A percentile compares a stretch with the other conserved stretches of the same genome.
These are phyloP conservation scores for Raffaelea albimanens DNA, from an alignment of 2,329 filamentous ascomycete genomes.

Conservation along the genomic window DNA sequence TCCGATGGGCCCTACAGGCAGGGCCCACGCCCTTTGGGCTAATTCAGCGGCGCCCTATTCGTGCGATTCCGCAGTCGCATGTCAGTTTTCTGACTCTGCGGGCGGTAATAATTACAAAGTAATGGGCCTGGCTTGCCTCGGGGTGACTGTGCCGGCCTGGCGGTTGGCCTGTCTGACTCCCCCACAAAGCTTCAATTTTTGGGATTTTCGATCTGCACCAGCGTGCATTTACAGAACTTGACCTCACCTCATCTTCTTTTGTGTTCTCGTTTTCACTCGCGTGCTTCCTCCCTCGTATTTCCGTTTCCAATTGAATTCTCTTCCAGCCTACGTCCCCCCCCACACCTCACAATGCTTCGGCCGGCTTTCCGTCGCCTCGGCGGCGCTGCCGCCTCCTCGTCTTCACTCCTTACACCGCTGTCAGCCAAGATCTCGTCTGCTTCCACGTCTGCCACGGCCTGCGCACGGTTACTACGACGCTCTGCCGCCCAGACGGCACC, in stretches of 20 bases:
- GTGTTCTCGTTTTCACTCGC: background rate
- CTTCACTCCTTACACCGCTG: constrained; percentile 14
- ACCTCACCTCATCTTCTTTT: too few species aligned
- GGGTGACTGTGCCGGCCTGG: background rate
- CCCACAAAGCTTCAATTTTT: too few species aligned
- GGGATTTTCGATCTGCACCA: too few species aligned
- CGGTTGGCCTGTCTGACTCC: background rate
- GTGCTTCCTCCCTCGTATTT: too few species aligned
- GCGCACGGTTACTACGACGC: constrained; percentile 8
- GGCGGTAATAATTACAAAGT: background rate
- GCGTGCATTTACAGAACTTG: too few species aligned
- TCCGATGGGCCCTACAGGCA: constrained; percentile 3
- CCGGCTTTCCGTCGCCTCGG: constrained; percentile 32
- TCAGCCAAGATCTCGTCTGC: background rate
- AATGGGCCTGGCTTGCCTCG: background rate
- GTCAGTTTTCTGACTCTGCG: too few species aligned
- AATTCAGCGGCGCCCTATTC: too few species aligned
- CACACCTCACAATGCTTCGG: constrained; percentile 30
- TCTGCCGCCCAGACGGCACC: background rate
- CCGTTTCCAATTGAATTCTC: background rate
- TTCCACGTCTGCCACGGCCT: background rate
- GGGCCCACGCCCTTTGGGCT: too few species aligned
- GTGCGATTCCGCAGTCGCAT: too few species aligned
- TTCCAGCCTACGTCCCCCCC: background rate
- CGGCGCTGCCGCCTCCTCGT: constrained; percentile 13